phyloP scores from a whole-genome alignment of 345 rosid genomes.

The Pugionium cornutum region DNA sequence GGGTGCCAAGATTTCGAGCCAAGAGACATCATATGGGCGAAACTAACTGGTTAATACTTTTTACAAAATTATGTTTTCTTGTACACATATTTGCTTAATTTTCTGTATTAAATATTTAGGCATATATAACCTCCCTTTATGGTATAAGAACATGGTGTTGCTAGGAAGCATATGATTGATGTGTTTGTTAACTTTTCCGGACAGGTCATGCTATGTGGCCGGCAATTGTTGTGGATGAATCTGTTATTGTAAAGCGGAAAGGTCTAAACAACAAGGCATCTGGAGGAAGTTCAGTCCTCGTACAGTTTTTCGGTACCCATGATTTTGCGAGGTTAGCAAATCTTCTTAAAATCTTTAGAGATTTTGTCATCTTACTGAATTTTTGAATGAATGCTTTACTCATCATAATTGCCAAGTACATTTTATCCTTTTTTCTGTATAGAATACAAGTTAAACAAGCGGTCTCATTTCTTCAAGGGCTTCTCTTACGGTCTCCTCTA shows the following conservation, averaged over 20 bases:
- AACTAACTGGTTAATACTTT: slow-evolving; percentile 69
- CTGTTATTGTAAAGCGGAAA: slow-evolving; percentile 55
- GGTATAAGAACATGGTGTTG: slow-evolving; percentile 16
- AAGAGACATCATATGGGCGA: slow-evolving; percentile 97
- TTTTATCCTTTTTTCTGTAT: slow-evolving; percentile 39
- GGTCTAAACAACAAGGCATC: slow-evolving; percentile 51
- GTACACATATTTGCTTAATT: neutral
- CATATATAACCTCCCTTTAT: neutral
- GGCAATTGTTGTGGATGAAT: slow-evolving; percentile 87
- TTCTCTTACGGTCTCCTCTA: slow-evolving; percentile 77
- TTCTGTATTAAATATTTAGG: slow-evolving; percentile 11
- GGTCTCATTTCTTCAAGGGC: slow-evolving; percentile 89
- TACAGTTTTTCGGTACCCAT: slow-evolving; percentile 98
- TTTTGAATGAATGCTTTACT: slow-evolving; percentile 10
- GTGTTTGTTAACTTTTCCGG: slow-evolving; percentile 43
- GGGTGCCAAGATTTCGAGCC: slow-evolving; percentile 83
- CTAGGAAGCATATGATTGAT: slow-evolving; percentile 26
- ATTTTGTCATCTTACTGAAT: neutral
- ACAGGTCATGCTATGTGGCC: slow-evolving; percentile 99
- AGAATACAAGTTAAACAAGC: slow-evolving; percentile 88
- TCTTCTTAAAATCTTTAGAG: slow-evolving; percentile 20
- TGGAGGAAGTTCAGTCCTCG: slow-evolving; percentile 67
- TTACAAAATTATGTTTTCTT: slow-evolving; percentile 18
- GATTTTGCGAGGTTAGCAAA: slow-evolving; percentile 90
- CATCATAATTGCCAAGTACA: slow-evolving; percentile 12